Conservation (phyloP, 129 eudicot species). For the Mikania micrantha region DNA sequence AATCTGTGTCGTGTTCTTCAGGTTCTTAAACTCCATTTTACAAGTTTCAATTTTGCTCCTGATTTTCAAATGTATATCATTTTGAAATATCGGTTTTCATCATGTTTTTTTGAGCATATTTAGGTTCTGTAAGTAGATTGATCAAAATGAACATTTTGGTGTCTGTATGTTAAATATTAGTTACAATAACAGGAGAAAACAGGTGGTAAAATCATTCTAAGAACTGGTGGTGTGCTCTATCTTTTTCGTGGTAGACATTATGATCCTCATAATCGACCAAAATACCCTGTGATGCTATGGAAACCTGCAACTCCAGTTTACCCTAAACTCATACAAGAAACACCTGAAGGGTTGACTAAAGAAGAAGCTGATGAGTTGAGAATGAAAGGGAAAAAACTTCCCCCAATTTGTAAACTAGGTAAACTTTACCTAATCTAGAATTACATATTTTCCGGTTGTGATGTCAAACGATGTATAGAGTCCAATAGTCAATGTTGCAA, state of each 20-base stretch:
- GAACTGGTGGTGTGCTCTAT: constrained; percentile 84
- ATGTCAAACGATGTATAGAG: neutral
- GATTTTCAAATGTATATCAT: too few species aligned
- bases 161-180: constrained; percentile 10
- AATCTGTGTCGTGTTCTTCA: constrained; percentile 82
- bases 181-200: constrained; percentile 64
- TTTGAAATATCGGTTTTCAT: neutral
- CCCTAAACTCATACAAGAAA: constrained; percentile 95
- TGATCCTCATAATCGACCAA: constrained; percentile 71
- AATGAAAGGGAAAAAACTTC: constrained; percentile 66
- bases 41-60: too few species aligned
- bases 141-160: neutral
- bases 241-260: constrained; percentile 91
- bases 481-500: too few species aligned
- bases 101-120: neutral
- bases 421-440: neutral
- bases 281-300: constrained; percentile 92
- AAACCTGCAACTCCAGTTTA: constrained; percentile 98
- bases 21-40: constrained; percentile 38
- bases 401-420: constrained; percentile 90
- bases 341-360: constrained; percentile 95
- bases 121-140: neutral
- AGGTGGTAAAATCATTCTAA: constrained; percentile 82
- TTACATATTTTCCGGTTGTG: neutral
- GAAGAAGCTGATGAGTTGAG: constrained; percentile 81